Evolutionary conservation across 2,329 filamentous ascomycete species (phyloP), one percentile per base, ranked within the genome.

Genomic region (Penicillium sp.): DNA sequence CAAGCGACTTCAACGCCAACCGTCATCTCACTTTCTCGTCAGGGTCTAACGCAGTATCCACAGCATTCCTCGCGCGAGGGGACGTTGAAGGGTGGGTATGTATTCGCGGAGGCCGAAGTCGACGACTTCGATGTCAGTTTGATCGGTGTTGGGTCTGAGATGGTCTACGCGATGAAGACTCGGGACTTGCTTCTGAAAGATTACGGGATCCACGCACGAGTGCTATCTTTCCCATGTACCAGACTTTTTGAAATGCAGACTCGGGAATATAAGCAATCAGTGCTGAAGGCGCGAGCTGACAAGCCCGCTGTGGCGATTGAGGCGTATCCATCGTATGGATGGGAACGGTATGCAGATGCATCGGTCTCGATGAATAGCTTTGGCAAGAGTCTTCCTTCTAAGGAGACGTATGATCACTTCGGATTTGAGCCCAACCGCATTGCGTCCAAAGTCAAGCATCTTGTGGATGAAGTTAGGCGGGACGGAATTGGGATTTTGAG

Each of bases 301-400:
- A 67, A 73, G 10, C 75, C 75, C 2, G 66, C 68, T 3, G 73
- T 81, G 3, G 74, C 79, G 1, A 78, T 81, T 29, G 78, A 81
- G 65, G 72, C 79, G 0, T 81, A 77, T 58, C 69, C 75, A 1
- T 70, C 74, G 0, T 76, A 77, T 27, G 77, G 78, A 2, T 82
- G 79, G 79, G 78, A 81, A 60, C 62, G 78, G 12, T 81, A 80
- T 55, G 78, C 78, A 0, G 75, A 80, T 64, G 78, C 77, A 0
- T 75, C 72, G 1, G 69, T 75, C 39, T 73, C 69, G 27, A 69
- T 81, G 66, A 75, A 70, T 45, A 66, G 68, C 0, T 81, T 80
- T 46, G 78, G 78, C 10, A 56, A 55, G 30, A 55, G 53, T 45
- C 44, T 60, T 20, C 58, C 58, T 12, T 54, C 53, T 3, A 59